Evolutionary conservation across 2,329 filamentous ascomycete species (phyloP), one percentile per base, ranked within the genome.

Genomic region (Coniochaeta ligniaria): DNA sequence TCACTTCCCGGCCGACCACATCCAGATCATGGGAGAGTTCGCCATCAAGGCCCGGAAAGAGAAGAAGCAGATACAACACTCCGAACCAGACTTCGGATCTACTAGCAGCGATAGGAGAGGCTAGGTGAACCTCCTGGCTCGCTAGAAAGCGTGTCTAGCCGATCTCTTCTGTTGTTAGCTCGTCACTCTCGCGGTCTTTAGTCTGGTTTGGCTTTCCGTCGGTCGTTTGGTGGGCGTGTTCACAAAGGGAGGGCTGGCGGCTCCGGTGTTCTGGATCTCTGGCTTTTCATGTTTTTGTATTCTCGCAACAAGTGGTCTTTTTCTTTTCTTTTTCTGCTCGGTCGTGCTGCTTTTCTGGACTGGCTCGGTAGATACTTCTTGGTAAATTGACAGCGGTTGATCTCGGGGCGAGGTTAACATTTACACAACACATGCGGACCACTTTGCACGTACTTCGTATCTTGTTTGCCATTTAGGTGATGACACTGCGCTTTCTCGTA

Each of bases 1-100:
- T 77, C 92, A 96, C 77, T 96, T 96, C 80, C 93, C 93, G 1
- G 91, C 91, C 67, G 93, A 97, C 71, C 93, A 97, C 74, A 85
- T 97, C 68, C 91, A 93, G 71, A 86, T 96, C 70, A 88, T 93
- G 81, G 89, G 90, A 59, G 90, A 96, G 72, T 96, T 96, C 74
- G 86, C 90, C 67, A 89, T 96, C 79, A 96, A 96, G 79, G 83
- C 87, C 41, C 86, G 90, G 68, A 96, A 95, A 78, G 91, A 94
- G 59, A 89, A 88, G 77, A 91, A 91, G 75, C 78, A 82, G 68
- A 12, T 52, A 17, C 47, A 52, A 9, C 75, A 82, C 61, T 78
- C 83, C 59, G 85, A 89, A 67, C 82, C 81, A 58, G 84, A 88
- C 73, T 87, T 86, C 75, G 84, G 84, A 61, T 68, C 67, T 59